phyloP scores from a whole-genome alignment of 1,284 basidiomycete genomes.

The Cryptococcus wingfieldii region DNA sequence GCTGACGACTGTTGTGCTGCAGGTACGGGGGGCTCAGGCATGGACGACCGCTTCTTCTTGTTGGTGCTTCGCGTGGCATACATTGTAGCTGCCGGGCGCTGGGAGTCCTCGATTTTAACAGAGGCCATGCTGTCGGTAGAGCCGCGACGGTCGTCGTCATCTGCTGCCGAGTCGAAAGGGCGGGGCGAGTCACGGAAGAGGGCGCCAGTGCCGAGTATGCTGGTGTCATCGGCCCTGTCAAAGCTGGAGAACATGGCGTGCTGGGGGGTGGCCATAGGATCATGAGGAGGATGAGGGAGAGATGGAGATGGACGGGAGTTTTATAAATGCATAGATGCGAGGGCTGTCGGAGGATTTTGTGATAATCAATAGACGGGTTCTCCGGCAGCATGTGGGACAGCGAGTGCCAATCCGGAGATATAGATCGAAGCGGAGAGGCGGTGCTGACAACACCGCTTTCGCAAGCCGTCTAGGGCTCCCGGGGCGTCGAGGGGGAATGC shows the following conservation, averaged over 20 bases:
- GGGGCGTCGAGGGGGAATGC: too few species aligned
- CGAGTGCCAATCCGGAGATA: too few species aligned
- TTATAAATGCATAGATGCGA: not conserved
- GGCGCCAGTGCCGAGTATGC: not conserved
- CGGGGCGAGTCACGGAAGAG: not conserved
- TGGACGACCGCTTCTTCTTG: conserved; percentile 3
- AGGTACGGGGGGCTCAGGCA: not conserved
- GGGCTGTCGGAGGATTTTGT: not conserved
- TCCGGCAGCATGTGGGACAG: too few species aligned
- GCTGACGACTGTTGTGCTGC: not conserved
- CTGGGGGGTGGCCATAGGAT: not conserved
- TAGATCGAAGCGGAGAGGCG: too few species aligned
- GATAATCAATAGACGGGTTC: too few species aligned
- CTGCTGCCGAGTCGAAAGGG: not conserved
- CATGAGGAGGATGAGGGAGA: not conserved
- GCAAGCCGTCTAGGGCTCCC: too few species aligned
- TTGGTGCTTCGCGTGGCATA: too few species aligned
- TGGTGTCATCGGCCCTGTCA: not conserved
- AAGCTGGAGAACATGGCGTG: not conserved
- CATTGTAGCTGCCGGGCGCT: not conserved
- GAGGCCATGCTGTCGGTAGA: not conserved
- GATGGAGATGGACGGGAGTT: not conserved
- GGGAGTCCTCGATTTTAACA: not conserved
- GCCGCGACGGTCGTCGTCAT: not conserved
- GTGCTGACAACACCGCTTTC: too few species aligned